Percentiles rank a stretch among this genome's conserved stretches.
Evolutionary conservation across 2,329 filamentous ascomycete genomes (phyloP).

Genomic region (Leptographium wingfieldii): DNA sequence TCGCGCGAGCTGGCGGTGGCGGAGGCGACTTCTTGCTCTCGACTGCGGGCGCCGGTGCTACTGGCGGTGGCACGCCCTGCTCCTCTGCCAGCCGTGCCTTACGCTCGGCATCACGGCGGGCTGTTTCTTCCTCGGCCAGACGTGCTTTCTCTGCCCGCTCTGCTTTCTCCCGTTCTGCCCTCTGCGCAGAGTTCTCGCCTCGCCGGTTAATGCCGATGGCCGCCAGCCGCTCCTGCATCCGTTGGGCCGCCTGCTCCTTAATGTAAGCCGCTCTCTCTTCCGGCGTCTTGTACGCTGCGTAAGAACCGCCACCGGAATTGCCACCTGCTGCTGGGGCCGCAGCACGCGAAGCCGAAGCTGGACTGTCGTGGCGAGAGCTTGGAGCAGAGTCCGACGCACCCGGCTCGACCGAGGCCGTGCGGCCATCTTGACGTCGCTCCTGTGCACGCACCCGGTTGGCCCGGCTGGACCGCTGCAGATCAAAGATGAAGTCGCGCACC

Average conservation of each 20-base stretch:
- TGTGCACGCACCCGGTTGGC: slow-evolving; percentile 54
- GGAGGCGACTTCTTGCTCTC: slow-evolving; percentile 58
- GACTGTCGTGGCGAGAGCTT: slow-evolving; percentile 14
- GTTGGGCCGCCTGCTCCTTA: slow-evolving; percentile 90
- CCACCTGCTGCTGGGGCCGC: slow-evolving; percentile 28
- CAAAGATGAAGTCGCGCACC: slow-evolving; percentile 95
- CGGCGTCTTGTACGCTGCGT: slow-evolving; percentile 75
- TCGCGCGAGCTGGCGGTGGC: slow-evolving; percentile 26
- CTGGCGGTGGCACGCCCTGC: slow-evolving; percentile 49
- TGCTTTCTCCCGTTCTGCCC: slow-evolving; percentile 74
- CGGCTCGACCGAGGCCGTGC: background rate
- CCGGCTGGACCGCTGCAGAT: slow-evolving; percentile 77
- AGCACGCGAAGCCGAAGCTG: slow-evolving; percentile 18
- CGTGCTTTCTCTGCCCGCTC: slow-evolving; percentile 79
- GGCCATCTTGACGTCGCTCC: slow-evolving; percentile 35
- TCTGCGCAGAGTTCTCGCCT: slow-evolving; percentile 70
- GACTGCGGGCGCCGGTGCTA: slow-evolving; percentile 29
- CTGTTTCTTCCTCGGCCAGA: slow-evolving; percentile 90
- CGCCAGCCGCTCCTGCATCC: slow-evolving; percentile 91
- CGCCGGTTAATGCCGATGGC: slow-evolving; percentile 84
- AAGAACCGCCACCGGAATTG: slow-evolving; percentile 49
- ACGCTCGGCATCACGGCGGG: slow-evolving; percentile 73
- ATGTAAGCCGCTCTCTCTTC: slow-evolving; percentile 94
- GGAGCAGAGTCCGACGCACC: slow-evolving; percentile 15
- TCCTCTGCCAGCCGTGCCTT: slow-evolving; percentile 75